Evolutionary conservation across 371 early-diverging fungal species (phyloP).

Genomic region (Lichtheimia corymbifera): DNA sequence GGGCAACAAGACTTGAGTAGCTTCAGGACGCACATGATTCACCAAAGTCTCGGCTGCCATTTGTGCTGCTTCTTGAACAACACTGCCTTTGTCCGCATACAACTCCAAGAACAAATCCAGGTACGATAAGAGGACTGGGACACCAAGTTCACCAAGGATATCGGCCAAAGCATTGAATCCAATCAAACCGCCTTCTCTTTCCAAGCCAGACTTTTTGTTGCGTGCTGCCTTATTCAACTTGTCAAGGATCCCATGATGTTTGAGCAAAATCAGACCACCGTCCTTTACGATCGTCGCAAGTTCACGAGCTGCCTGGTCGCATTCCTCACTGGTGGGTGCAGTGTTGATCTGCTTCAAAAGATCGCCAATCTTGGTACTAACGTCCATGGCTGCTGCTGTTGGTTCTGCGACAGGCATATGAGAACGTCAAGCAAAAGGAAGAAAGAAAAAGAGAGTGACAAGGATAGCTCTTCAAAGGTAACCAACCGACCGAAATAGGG

Average conservation of each 20-base stretch:
- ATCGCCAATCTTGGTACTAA: conserved; percentile 34
- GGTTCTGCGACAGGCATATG: conserved; percentile 8
- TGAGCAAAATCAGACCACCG: conserved; percentile 57
- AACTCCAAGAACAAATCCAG: conserved; percentile 61
- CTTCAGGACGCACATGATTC: conserved; percentile 55
- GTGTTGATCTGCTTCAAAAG: conserved; percentile 59
- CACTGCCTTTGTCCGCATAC: conserved; percentile 73
- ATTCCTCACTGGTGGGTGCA: conserved; percentile 60
- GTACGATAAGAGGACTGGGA: conserved; percentile 63
- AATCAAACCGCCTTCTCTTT: conserved; percentile 73
- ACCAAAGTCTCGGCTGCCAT: conserved; percentile 57
- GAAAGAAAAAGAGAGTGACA: not conserved
- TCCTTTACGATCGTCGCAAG: conserved; percentile 50
- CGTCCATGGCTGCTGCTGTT: conserved; percentile 29
- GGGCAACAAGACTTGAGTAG: conserved; percentile 61
- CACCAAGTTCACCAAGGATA: conserved; percentile 53
- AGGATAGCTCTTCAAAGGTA: too few species aligned
- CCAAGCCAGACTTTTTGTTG: conserved; percentile 74
- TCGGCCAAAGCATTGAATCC: conserved; percentile 69
- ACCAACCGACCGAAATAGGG: not conserved
- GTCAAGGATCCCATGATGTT: conserved; percentile 57
- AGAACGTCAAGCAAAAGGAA: conserved; percentile 2
- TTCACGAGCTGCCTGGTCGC: conserved; percentile 57
- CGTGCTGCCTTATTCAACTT: conserved; percentile 55
- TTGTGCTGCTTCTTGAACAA: conserved; percentile 76